phyloP scores from a whole-genome alignment of 495 filamentous ascomycete genomes.

The Aspergillus baeticus region DNA sequence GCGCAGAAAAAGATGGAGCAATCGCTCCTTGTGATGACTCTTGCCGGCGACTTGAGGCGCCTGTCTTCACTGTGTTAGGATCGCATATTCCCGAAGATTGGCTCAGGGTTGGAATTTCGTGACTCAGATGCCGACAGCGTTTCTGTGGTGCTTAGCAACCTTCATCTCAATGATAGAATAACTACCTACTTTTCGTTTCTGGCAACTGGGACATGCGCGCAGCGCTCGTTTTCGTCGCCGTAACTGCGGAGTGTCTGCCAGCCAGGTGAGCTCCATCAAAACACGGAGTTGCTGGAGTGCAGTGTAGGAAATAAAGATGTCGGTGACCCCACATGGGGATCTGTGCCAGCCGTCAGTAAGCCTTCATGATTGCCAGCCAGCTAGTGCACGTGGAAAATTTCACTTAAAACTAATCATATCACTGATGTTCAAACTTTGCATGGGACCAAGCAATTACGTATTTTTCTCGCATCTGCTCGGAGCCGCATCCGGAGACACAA shows the following conservation, averaged over 20 bases:
- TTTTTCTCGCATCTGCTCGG: too few relatives aligned
- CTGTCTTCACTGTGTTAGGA: neutral
- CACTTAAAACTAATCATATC: too few relatives aligned
- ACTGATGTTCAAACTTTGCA: too few relatives aligned
- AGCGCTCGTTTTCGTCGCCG: constrained; percentile 34
- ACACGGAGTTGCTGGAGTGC: neutral
- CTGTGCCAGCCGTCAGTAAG: too few relatives aligned
- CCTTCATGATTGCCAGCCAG: too few relatives aligned
- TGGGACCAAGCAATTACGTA: too few relatives aligned
- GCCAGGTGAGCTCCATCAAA: constrained; percentile 41
- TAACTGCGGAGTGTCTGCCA: constrained; percentile 35
- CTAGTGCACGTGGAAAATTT: too few relatives aligned
- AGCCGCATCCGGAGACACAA: too few relatives aligned
- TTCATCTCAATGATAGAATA: neutral
- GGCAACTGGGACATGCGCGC: constrained; percentile 35
- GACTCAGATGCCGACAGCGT: constrained; percentile 33
- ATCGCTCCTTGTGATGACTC: neutral
- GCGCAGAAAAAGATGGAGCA: constrained; percentile 1
- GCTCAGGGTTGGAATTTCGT: neutral
- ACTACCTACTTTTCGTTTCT: constrained; percentile 34
- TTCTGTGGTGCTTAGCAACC: constrained; percentile 21
- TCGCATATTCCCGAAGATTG: neutral
- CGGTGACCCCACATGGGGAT: too few relatives aligned
- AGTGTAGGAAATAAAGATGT: neutral
- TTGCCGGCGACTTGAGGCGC: neutral